Evolutionary conservation across 2,329 filamentous ascomycete species (phyloP).

Genomic region (Colletotrichum cordylinicola): DNA sequence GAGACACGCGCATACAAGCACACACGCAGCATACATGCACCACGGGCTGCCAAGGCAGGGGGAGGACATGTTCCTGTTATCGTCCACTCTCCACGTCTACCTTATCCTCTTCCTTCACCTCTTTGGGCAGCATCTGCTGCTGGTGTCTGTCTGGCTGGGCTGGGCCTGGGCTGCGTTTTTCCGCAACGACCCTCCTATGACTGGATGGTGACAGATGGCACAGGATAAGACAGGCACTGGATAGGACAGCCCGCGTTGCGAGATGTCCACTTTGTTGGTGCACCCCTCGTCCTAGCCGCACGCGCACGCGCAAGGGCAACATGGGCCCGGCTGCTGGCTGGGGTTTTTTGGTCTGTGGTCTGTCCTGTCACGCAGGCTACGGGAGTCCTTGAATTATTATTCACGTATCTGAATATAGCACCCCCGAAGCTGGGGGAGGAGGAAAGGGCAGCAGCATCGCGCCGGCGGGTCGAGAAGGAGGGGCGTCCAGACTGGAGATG

Average conservation of each 20-base stretch:
- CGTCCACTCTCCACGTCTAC: slow-evolving; percentile 5
- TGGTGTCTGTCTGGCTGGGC: not conserved
- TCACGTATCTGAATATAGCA: slow-evolving; percentile 18
- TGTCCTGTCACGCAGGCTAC: not conserved
- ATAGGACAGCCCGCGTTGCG: slow-evolving; percentile 4
- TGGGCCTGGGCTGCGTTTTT: not conserved
- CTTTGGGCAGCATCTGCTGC: not conserved
- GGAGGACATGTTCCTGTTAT: slow-evolving; percentile 1
- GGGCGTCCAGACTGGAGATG: not conserved
- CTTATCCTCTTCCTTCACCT: not conserved
- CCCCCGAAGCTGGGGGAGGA: not conserved
- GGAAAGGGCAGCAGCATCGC: not conserved
- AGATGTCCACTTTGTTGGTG: slow-evolving; percentile 16
- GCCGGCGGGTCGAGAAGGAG: not conserved
- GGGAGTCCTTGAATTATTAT: slow-evolving; percentile 4
- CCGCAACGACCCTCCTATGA: not conserved
- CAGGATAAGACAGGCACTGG: slow-evolving; percentile 11
- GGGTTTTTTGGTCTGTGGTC: not conserved
- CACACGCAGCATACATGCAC: not conserved
- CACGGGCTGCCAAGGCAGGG: slow-evolving; percentile 15
- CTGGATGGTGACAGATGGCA: slow-evolving; percentile 7
- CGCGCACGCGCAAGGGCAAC: slow-evolving; percentile 9
- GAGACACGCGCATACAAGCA: not conserved
- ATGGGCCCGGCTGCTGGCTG: not conserved
- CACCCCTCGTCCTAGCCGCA: slow-evolving; percentile 12